phyloP scores from a whole-genome alignment of 2,329 filamentous ascomycete species.

The Botryotinia convoluta region DNA sequence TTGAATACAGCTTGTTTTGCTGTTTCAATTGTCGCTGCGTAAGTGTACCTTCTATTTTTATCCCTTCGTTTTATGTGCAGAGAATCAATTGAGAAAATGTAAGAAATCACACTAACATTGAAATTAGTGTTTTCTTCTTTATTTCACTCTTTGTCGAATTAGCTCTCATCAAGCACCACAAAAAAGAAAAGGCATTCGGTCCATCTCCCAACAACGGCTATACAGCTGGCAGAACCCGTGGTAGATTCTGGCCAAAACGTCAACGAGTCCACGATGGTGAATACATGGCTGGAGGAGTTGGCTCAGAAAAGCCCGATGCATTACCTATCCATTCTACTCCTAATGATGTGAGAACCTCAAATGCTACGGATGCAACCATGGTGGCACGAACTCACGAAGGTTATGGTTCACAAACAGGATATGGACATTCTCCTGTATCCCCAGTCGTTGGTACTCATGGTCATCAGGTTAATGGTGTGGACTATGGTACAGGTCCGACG shows the following conservation, averaged over 20 bases:
- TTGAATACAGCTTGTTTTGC: conserved; percentile 76
- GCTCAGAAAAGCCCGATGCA: conserved; percentile 35
- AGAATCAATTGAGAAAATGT: neutral
- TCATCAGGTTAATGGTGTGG: conserved; percentile 1
- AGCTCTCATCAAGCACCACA: conserved; percentile 66
- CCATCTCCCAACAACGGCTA: conserved; percentile 66
- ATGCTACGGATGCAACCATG: conserved; percentile 35
- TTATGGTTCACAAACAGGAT: conserved; percentile 1
- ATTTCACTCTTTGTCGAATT: conserved; percentile 68
- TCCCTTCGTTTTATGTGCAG: neutral
- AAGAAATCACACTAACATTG: conserved; percentile 11
- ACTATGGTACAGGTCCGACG: neutral
- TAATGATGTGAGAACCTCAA: conserved; percentile 36
- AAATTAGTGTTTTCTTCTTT: conserved; percentile 66
- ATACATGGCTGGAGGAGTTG: conserved; percentile 27
- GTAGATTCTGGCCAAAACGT: conserved; percentile 38
- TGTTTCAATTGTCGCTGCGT: conserved; percentile 75
- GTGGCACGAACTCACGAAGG: conserved; percentile 21
- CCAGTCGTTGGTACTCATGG: neutral
- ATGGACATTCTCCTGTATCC: conserved; percentile 1
- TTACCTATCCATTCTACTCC: conserved; percentile 43
- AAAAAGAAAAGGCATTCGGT: conserved; percentile 70
- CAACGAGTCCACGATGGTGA: conserved; percentile 28
- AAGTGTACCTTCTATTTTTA: conserved; percentile 38
- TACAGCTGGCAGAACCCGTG: conserved; percentile 54